Percentiles rank a stretch among this genome's conserved stretches.
These are phyloP conservation scores for Beauveria rudraprayagi DNA, from an alignment of 2,329 filamentous ascomycete genomes.

Conservation along the genomic window DNA sequence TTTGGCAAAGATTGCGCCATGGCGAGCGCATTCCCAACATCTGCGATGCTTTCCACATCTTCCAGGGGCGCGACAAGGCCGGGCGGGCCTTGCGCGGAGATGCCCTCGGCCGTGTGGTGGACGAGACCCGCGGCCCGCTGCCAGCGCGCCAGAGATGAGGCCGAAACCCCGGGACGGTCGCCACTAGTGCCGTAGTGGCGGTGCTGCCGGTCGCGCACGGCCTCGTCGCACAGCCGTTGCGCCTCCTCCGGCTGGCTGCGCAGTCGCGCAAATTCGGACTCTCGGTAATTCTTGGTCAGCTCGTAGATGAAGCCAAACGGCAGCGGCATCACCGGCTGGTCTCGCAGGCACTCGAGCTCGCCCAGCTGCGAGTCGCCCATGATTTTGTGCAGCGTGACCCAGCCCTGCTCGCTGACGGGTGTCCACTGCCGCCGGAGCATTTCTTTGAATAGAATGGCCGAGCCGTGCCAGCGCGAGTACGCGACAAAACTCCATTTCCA, in stretches of 20 bases:
- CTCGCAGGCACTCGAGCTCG: conserved; percentile 3
- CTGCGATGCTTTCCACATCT: neutral
- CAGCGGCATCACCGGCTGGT: conserved; percentile 5
- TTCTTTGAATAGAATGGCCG: conserved; percentile 5
- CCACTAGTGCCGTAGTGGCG: neutral
- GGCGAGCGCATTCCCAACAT: neutral
- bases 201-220: neutral
- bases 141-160: conserved; percentile 8
- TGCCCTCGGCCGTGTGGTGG: neutral
- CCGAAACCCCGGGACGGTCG: conserved; percentile 8
- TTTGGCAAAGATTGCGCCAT: neutral
- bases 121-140: neutral
- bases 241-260: neutral
- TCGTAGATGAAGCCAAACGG: conserved; percentile 9
- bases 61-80: neutral
- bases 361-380: conserved; percentile 8
- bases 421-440: conserved; percentile 8
- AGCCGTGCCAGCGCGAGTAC: conserved; percentile 10
- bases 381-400: conserved; percentile 4
- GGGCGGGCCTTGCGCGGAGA: neutral
- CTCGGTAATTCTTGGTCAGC: conserved; percentile 5
- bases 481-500: conserved; percentile 11
- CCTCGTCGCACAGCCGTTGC: conserved; percentile 1
- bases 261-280: conserved; percentile 8
- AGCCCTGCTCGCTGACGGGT: conserved; percentile 9